These are phyloP conservation scores for Petrea volubilis DNA, from an alignment of 257 asterid species.

Conservation along the genomic window DNA sequence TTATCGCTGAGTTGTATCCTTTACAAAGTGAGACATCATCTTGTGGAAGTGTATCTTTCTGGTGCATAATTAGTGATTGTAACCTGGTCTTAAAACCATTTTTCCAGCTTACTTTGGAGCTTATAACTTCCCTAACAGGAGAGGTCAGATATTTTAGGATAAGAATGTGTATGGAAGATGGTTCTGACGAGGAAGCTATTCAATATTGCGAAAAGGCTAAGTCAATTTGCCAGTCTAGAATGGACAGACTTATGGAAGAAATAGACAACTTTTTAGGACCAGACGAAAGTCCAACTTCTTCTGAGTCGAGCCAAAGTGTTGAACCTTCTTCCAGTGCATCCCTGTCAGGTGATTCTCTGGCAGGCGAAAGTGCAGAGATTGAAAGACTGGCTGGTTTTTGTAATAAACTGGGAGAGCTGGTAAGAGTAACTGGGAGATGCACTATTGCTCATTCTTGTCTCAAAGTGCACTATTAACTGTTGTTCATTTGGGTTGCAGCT, in stretches of 20 bases:
- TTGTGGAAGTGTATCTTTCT: too few relatives aligned
- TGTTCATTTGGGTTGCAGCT: constrained; percentile 45
- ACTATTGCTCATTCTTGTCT: neutral
- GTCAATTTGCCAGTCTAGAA: constrained; percentile 53
- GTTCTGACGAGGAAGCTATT: constrained; percentile 60
- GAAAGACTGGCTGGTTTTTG: constrained; percentile 52
- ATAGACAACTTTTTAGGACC: constrained; percentile 1
- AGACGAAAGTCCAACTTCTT: constrained; percentile 21
- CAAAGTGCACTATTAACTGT: neutral
- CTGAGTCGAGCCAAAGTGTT: constrained; percentile 28
- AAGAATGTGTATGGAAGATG: constrained; percentile 69
- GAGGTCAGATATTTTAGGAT: constrained; percentile 60
- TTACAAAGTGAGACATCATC: neutral
- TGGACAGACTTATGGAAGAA: constrained; percentile 46
- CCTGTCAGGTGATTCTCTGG: constrained; percentile 31
- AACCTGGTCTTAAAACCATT: neutral
- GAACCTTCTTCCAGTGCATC: constrained; percentile 42
- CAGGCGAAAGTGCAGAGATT: constrained; percentile 49
- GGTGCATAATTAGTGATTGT: too few relatives aligned
- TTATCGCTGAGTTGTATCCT: neutral
- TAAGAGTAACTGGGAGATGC: neutral
- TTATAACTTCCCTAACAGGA: constrained; percentile 32
- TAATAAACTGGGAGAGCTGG: constrained; percentile 63
- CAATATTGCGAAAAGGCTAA: constrained; percentile 52
- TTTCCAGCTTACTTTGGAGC: neutral